These are phyloP conservation scores for Hordeum marinum DNA, from an alignment of 176 grass and related monocot species.

Conservation along the genomic window DNA sequence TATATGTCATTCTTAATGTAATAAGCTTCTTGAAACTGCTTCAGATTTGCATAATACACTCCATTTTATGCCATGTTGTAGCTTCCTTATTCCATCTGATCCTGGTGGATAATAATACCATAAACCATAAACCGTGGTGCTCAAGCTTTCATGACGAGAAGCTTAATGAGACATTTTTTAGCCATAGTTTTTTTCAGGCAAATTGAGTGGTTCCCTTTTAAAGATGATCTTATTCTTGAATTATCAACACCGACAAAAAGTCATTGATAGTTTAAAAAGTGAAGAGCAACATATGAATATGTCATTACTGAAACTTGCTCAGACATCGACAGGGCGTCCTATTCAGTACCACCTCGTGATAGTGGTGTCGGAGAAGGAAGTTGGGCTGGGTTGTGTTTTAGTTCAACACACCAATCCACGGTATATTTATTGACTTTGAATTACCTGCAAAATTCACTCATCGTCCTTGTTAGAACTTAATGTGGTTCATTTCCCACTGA, in stretches of 20 bases:
- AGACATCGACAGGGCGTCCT: constrained; percentile 80
- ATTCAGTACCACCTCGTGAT: constrained; percentile 82
- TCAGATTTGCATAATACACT: neutral
- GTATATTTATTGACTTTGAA: constrained; percentile 29
- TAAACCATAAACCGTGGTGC: neutral
- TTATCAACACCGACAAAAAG: neutral
- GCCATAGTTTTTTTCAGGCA: neutral
- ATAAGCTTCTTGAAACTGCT: constrained; percentile 2
- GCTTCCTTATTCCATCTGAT: constrained; percentile 10
- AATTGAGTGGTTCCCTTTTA: neutral
- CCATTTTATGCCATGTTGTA: neutral
- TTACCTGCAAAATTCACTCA: neutral
- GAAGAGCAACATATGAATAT: neutral
- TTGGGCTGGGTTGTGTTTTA: constrained; percentile 86
- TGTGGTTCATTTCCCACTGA: neutral
- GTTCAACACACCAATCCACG: constrained; percentile 54
- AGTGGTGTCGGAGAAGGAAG: constrained; percentile 78
- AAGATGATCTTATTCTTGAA: neutral
- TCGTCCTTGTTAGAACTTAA: neutral
- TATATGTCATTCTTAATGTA: neutral
- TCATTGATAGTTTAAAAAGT: neutral
- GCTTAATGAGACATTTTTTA: neutral
- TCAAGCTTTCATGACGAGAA: constrained; percentile 1
- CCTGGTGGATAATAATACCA: constrained; percentile 6
- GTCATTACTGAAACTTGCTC: constrained; percentile 36